phyloP scores from a whole-genome alignment of 1,284 basidiomycete genomes.

The Trametes pubescens region DNA sequence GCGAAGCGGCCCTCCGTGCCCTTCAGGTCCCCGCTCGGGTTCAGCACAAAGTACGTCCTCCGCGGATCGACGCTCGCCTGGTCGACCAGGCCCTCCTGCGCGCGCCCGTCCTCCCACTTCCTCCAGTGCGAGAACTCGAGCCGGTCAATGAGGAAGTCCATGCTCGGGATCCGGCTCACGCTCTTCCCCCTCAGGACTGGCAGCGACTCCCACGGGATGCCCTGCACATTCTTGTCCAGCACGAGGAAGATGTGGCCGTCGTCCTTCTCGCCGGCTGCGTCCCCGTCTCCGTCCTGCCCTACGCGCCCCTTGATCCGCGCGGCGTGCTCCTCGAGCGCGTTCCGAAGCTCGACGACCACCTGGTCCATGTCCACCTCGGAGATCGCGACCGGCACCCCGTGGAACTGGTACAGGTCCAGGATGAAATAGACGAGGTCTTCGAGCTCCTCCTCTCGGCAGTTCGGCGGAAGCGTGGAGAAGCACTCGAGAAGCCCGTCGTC shows the following conservation, averaged over 20 bases:
- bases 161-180: constrained; percentile 89
- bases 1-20: constrained; percentile 87
- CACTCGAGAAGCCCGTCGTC: constrained; percentile 85
- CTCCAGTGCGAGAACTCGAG: constrained; percentile 65
- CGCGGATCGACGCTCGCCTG: constrained; percentile 67
- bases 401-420: constrained; percentile 93
- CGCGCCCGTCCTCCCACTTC: constrained; percentile 26
- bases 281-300: constrained; percentile 32
- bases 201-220: constrained; percentile 96
- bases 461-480: constrained; percentile 83
- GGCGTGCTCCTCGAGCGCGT: constrained; percentile 74
- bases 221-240: constrained; percentile 90
- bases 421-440: constrained; percentile 96
- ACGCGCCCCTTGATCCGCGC: constrained; percentile 46
- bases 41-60: constrained; percentile 87
- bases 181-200: constrained; percentile 86
- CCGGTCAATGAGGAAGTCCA: constrained; percentile 90
- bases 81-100: constrained; percentile 45
- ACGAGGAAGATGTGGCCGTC: constrained; percentile 88
- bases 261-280: constrained; percentile 25
- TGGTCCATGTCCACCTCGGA: constrained; percentile 95
- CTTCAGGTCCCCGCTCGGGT: constrained; percentile 90
- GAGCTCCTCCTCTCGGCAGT: constrained; percentile 91
- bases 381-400: constrained; percentile 88
- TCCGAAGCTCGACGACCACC: constrained; percentile 78